Percentiles rank a stretch among this genome's conserved stretches.
phyloP scores from a whole-genome alignment of 2,329 filamentous ascomycete species.

The Epichloe hybrida region DNA sequence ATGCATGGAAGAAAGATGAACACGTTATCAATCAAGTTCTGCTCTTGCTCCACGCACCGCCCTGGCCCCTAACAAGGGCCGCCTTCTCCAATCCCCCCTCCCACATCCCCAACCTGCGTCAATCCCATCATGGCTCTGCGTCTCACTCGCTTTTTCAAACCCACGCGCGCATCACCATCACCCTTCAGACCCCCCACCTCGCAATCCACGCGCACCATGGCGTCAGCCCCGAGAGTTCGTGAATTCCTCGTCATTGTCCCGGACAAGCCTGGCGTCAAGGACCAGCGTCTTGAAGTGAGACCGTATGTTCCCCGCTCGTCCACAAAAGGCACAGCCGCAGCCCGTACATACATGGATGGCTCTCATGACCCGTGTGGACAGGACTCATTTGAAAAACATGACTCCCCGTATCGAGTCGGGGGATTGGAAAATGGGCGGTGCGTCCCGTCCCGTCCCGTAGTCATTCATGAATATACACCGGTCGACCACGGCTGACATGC shows the following conservation, averaged over 20 bases:
- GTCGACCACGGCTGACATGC: not conserved
- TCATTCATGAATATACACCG: not conserved
- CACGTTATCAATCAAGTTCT: too few species aligned
- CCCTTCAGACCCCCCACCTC: constrained; percentile 2
- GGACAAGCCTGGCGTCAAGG: constrained; percentile 45
- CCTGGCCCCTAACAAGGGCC: not conserved
- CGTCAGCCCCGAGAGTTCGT: constrained; percentile 25
- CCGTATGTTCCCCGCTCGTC: constrained; percentile 27
- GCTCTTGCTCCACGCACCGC: not conserved
- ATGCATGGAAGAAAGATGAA: too few species aligned
- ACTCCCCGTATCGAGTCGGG: constrained; percentile 39
- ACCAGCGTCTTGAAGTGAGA: constrained; percentile 49
- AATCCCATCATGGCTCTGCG: constrained; percentile 6
- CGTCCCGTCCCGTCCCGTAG: constrained; percentile 21
- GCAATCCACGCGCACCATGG: constrained; percentile 14
- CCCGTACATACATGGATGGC: too few species aligned
- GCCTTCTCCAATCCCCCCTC: not conserved
- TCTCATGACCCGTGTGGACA: constrained; percentile 2
- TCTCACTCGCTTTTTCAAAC: constrained; percentile 1
- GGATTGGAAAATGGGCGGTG: constrained; percentile 51
- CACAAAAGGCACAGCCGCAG: not conserved
- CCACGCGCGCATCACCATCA: not conserved
- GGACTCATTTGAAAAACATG: constrained; percentile 44
- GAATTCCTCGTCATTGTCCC: constrained; percentile 60
- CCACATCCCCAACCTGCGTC: not conserved